A percentile compares a stretch with the other conserved stretches of the same genome.
phyloP scores from a whole-genome alignment of 352 stramenopile species.

The Elongisporangium prolatum region DNA sequence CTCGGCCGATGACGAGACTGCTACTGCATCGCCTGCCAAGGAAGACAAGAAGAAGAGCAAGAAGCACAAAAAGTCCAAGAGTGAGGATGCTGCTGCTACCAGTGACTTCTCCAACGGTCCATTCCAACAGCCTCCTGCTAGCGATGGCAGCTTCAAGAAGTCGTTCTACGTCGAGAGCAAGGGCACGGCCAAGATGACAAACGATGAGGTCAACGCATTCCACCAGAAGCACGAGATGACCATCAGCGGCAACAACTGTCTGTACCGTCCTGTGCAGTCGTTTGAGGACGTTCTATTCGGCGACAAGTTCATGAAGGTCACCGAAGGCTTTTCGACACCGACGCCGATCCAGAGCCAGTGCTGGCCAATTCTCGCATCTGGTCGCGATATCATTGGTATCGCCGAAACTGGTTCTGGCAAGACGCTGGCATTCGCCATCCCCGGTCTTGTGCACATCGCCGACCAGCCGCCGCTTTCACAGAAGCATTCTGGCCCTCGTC shows the following conservation, averaged over 20 bases:
- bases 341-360: constrained; percentile 98
- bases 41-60: constrained; percentile 36
- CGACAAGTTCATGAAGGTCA: constrained; percentile 87
- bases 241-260: constrained; percentile 80
- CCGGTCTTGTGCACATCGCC: constrained; percentile 86
- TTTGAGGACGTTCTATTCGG: constrained; percentile 72
- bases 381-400: constrained; percentile 89
- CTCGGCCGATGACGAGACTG: neutral
- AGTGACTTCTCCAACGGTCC: constrained; percentile 64
- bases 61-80: constrained; percentile 57
- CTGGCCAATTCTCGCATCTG: constrained; percentile 89
- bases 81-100: constrained; percentile 14
- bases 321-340: constrained; percentile 87
- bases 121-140: constrained; percentile 64
- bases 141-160: constrained; percentile 78
- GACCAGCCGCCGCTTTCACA: constrained; percentile 47
- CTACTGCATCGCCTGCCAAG: constrained; percentile 10
- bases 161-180: constrained; percentile 79
- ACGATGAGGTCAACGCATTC: constrained; percentile 81
- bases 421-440: constrained; percentile 95
- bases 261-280: constrained; percentile 80
- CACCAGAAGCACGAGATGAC: constrained; percentile 84
- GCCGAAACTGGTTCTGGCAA: constrained; percentile 95
- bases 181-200: constrained; percentile 64
- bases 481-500: constrained; percentile 72